These are phyloP conservation scores for Phytophthora macrochlamydospora DNA, from an alignment of 352 stramenopile species.

Conservation along the genomic window DNA sequence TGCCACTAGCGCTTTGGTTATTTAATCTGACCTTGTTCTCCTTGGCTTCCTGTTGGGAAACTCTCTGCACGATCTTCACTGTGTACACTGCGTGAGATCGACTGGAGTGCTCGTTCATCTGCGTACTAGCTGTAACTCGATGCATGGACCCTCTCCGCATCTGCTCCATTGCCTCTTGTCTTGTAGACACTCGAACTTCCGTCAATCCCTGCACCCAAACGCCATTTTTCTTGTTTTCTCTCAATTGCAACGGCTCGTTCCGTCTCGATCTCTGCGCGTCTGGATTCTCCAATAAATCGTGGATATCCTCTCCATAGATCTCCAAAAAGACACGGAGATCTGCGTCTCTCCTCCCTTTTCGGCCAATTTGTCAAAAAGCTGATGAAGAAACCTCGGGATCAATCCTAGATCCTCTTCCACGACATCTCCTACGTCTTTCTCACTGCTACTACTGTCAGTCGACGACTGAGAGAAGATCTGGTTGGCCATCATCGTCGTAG, in stretches of 20 bases:
- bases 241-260: slow-evolving; percentile 65
- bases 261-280: slow-evolving; percentile 28
- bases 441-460: slow-evolving; percentile 14
- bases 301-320: slow-evolving; percentile 98
- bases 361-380: slow-evolving; percentile 71
- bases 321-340: slow-evolving; percentile 93
- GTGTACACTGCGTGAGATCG: slow-evolving; percentile 88
- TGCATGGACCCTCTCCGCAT: slow-evolving; percentile 76
- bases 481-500: slow-evolving; percentile 41
- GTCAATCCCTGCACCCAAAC: slow-evolving; percentile 84
- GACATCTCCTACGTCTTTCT: slow-evolving; percentile 21
- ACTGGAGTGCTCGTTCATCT: slow-evolving; percentile 91
- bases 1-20: slow-evolving; percentile 15
- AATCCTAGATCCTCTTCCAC: slow-evolving; percentile 71
- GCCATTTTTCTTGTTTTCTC: slow-evolving; percentile 68
- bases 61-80: slow-evolving; percentile 76
- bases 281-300: slow-evolving; percentile 90
- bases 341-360: slow-evolving; percentile 38
- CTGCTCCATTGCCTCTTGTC: slow-evolving; percentile 73
- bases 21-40: slow-evolving; percentile 17
- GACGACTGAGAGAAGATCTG: slow-evolving; percentile 38
- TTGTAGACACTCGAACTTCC: slow-evolving; percentile 65
- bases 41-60: slow-evolving; percentile 30
- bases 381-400: slow-evolving; percentile 84
- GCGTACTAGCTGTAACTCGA: slow-evolving; percentile 82